Percentiles rank a stretch among this genome's conserved stretches.
Conservation (phyloP, 805 yeast species). For the Metschnikowia colocasiae region DNA sequence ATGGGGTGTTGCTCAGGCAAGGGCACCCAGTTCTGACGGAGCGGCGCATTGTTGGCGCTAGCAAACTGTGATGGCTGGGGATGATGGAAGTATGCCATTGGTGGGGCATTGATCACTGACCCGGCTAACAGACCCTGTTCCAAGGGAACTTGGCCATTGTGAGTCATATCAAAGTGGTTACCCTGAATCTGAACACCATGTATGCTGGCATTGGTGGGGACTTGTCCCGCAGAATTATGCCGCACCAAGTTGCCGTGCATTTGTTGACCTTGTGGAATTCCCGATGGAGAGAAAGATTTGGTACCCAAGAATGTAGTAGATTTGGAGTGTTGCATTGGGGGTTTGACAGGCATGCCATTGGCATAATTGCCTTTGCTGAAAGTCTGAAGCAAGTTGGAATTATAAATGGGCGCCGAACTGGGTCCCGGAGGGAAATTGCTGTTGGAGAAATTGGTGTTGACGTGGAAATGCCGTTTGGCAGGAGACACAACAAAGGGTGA, state of each 20-base stretch:
- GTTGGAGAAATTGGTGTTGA: slow-evolving; percentile 10
- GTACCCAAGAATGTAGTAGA: slow-evolving; percentile 4
- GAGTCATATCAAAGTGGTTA: not conserved
- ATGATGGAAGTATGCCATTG: slow-evolving; percentile 5
- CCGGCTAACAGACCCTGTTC: not conserved
- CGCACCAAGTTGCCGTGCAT: not conserved
- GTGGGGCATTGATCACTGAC: slow-evolving; percentile 1
- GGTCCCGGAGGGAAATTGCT: slow-evolving; percentile 22
- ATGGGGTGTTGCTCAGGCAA: slow-evolving; percentile 6
- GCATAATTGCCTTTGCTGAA: slow-evolving; percentile 1
- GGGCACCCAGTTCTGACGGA: slow-evolving; percentile 4
- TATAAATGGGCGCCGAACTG: slow-evolving; percentile 34
- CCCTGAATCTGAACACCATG: not conserved
- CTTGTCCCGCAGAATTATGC: slow-evolving; percentile 5
- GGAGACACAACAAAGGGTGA: slow-evolving; percentile 34
- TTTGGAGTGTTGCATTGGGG: slow-evolving; percentile 9
- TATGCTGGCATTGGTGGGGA: not conserved
- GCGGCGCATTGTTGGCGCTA: not conserved
- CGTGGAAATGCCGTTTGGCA: slow-evolving; percentile 15
- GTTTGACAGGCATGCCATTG: not conserved
- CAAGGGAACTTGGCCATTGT: not conserved
- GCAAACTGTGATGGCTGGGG: slow-evolving; percentile 1
- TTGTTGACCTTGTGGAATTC: not conserved
- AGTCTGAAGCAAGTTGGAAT: slow-evolving; percentile 19
- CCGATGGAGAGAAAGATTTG: not conserved